These are phyloP conservation scores for Linnemannia elongata DNA, from an alignment of 192 early-diverging fungal genomes.

Conservation along the genomic window DNA sequence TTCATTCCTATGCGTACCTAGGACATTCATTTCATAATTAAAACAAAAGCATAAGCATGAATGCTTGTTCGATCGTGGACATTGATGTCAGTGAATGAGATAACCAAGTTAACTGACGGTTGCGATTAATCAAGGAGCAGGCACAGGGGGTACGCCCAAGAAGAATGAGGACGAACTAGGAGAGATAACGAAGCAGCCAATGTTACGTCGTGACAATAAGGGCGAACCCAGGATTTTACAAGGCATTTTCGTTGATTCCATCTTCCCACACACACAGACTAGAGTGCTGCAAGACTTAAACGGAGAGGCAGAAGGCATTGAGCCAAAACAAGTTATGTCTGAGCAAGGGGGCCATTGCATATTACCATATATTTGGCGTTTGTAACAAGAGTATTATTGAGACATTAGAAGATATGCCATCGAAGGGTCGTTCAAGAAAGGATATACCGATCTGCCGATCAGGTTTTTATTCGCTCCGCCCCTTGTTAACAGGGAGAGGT, in stretches of 20 bases:
- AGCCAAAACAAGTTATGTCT: neutral
- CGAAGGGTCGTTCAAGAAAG: neutral
- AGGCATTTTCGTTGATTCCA: neutral
- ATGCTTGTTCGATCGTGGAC: neutral
- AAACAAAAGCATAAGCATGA: neutral
- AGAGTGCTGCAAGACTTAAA: neutral
- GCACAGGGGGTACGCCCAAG: neutral
- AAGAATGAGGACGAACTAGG: no score
- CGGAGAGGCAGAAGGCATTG: neutral
- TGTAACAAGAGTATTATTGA: neutral
- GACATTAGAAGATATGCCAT: neutral
- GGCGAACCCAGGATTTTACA: neutral
- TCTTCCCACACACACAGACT: neutral
- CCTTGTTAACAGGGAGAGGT: neutral
- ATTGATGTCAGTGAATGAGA: neutral
- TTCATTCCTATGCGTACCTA: neutral
- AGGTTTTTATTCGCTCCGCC: neutral
- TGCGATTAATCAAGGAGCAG: neutral
- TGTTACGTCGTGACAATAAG: constrained; percentile 1
- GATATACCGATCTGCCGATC: neutral
- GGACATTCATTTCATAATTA: neutral
- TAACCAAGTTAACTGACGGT: neutral
- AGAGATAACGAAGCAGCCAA: no score
- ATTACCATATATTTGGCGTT: neutral
- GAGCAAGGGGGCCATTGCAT: neutral